Evolutionary conservation across 768 basidiomycete species (phyloP).

Genomic region (Lactarius sanguifluus): DNA sequence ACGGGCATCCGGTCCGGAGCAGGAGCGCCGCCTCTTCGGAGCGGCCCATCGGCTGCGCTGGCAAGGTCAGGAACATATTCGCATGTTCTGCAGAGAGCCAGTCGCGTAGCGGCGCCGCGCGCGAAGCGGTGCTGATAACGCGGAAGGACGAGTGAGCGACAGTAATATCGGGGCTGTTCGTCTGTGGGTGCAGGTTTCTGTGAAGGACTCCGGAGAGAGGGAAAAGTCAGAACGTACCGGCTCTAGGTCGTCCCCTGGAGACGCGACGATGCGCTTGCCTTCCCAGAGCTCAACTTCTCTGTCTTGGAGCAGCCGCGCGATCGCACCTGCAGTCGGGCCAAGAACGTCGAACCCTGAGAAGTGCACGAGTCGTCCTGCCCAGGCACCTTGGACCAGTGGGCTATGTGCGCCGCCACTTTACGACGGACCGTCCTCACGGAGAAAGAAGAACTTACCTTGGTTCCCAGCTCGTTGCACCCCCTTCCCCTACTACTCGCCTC

Average conservation of each 20-base stretch:
- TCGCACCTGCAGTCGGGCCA: conserved; percentile 61
- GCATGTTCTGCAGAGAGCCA: conserved; percentile 67
- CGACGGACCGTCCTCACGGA: neutral
- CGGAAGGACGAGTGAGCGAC: conserved; percentile 59
- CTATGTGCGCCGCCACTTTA: conserved; percentile 33
- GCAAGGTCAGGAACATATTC: conserved; percentile 68
- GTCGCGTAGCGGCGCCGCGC: conserved; percentile 62
- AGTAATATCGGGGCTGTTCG: conserved; percentile 43
- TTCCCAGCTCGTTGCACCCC: conserved; percentile 54
- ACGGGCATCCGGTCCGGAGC: conserved; percentile 49
- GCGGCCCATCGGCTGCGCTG: conserved; percentile 57
- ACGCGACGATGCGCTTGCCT: conserved; percentile 55
- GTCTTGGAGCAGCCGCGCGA: conserved; percentile 60
- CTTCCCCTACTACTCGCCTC: conserved; percentile 56
- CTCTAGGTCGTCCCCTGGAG: conserved; percentile 49
- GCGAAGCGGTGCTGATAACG: conserved; percentile 60
- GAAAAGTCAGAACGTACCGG: neutral
- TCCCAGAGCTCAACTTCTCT: conserved; percentile 67
- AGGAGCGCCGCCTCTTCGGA: conserved; percentile 53
- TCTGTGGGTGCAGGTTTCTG: conserved; percentile 14
- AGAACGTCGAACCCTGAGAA: conserved; percentile 64
- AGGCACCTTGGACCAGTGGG: conserved; percentile 56
- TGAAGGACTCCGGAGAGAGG: conserved; percentile 29
- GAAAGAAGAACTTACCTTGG: conserved; percentile 50
- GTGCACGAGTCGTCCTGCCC: conserved; percentile 57